Evolutionary conservation across 2,329 filamentous ascomycete species (phyloP), one percentile per base, ranked within the genome.

Genomic region (Colletotrichum tofieldiae): DNA sequence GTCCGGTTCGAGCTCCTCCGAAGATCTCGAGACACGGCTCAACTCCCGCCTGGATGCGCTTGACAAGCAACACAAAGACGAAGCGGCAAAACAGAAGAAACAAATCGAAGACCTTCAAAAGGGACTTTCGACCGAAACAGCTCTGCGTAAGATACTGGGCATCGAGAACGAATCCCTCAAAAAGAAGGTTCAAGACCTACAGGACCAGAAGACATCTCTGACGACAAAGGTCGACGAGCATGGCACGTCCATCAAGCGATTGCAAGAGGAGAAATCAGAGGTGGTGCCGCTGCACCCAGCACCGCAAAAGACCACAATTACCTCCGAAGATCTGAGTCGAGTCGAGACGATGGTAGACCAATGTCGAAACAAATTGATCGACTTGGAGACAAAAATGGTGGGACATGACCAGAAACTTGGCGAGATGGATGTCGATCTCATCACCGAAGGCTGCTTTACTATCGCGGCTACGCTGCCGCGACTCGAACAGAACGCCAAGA

Each of bases 61-160:
- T 9, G 68, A 72, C 12, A 65, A 60, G 29, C 68, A 52, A n/a
- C 63, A 68, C 41, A 52, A 52, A 35, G 72, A 72, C 29, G 23
- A 54, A 26, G 18, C 68, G 61, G 47, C 74, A 70, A 52, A 74
- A 77, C 60, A 72, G 72, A 12, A 65, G 35, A 52, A 74, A 72
- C 49, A 49, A 37, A 51, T 74, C 39, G 43, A 69, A 37, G 60
- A 71, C 59, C 49, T 62, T 6, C 37, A 45, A 18, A 54, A 61
- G 26, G 43, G 29, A 18, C 49, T 73, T 7, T n/a, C 45, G 8
- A 3, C 47, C 2, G 72, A 67, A 47, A 54, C 35, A 23, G 39
- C 26, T 16, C 54, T 61, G 26, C 68, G 64, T 61, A 59, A 65
- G 47, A 43, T 23, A 12, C 39, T 73, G 43, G 23, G 16, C 39